Conservation (phyloP, 176 grass and related monocot genomes). For the Olyra latifolia region DNA sequence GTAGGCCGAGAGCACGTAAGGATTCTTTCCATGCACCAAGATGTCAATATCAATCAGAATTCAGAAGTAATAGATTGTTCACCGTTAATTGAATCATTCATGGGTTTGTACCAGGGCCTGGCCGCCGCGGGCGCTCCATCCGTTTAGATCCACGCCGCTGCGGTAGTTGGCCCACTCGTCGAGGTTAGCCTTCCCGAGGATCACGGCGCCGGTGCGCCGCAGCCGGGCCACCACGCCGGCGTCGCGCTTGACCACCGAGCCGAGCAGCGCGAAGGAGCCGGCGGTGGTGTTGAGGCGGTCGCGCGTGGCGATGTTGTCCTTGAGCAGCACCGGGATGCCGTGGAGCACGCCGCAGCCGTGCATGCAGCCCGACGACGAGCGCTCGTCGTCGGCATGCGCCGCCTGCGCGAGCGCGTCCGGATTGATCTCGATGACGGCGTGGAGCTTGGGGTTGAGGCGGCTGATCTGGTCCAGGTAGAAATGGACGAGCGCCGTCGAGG, state of each 20-base stretch:
- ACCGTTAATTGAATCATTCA: too few species aligned
- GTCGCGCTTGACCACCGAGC: conserved; percentile 30
- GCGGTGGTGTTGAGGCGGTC: conserved; percentile 53
- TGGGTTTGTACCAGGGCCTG: conserved; percentile 39
- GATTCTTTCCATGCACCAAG: too few species aligned
- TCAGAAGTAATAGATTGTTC: too few species aligned
- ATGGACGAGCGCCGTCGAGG: conserved; percentile 25
- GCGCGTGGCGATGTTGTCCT: conserved; percentile 50
- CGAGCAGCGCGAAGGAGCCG: conserved; percentile 46
- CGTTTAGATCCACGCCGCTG: too few species aligned
- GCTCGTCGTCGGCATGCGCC: conserved; percentile 22
- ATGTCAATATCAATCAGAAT: too few species aligned
- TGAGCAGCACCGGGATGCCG: conserved; percentile 48
- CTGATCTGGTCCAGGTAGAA: conserved; percentile 36
- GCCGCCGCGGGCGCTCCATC: conserved; percentile 51
- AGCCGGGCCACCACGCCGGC: conserved; percentile 46
- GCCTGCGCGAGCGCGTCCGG: conserved; percentile 28
- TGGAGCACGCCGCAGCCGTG: conserved; percentile 21
- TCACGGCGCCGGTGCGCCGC: conserved; percentile 33
- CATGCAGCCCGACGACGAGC: background rate
- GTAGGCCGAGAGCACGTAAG: conserved; percentile 31
- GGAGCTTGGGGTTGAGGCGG: conserved; percentile 43
- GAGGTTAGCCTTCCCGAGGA: conserved; percentile 58
- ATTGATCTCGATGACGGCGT: conserved; percentile 52
- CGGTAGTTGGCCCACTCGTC: conserved; percentile 54